phyloP scores from a whole-genome alignment of 1,284 basidiomycete species.

The Tilletia caries region DNA sequence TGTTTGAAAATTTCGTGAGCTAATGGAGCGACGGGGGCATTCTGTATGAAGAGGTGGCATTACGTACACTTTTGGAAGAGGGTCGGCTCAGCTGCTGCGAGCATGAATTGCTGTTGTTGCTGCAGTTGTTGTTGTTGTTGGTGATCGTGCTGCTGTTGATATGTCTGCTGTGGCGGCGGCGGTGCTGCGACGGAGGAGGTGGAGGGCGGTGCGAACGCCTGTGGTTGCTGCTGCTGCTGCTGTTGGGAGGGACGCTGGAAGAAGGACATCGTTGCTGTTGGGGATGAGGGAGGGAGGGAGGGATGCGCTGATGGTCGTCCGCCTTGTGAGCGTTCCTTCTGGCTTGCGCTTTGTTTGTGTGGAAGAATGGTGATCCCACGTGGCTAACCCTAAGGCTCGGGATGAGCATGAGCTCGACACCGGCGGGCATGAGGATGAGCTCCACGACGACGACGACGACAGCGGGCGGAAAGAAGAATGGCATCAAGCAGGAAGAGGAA shows the following conservation, averaged over 20 bases:
- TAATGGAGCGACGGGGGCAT: neutral
- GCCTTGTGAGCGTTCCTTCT: too few species aligned
- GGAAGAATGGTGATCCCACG: too few species aligned
- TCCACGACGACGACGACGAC: too few species aligned
- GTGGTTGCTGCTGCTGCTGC: neutral
- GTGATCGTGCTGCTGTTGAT: neutral
- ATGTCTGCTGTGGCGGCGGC: neutral
- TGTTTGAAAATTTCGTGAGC: neutral
- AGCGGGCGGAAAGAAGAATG: too few species aligned
- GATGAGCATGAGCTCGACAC: too few species aligned
- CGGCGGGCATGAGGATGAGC: too few species aligned
- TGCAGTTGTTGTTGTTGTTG: neutral
- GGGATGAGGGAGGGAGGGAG: too few species aligned
- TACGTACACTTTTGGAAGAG: constrained; percentile 3
- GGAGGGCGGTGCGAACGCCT: neutral
- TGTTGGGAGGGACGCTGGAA: constrained; percentile 5
- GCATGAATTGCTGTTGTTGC: constrained; percentile 4
- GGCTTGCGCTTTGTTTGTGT: too few species aligned
- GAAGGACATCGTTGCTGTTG: constrained; percentile 11
- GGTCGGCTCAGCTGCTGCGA: constrained; percentile 2
- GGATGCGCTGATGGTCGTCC: too few species aligned
- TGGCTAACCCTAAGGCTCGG: too few species aligned
- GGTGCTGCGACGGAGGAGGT: neutral
- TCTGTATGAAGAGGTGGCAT: too few species aligned
- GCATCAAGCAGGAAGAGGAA: too few species aligned